phyloP scores from a whole-genome alignment of 345 rosid species.

The Erodium maritimum region DNA sequence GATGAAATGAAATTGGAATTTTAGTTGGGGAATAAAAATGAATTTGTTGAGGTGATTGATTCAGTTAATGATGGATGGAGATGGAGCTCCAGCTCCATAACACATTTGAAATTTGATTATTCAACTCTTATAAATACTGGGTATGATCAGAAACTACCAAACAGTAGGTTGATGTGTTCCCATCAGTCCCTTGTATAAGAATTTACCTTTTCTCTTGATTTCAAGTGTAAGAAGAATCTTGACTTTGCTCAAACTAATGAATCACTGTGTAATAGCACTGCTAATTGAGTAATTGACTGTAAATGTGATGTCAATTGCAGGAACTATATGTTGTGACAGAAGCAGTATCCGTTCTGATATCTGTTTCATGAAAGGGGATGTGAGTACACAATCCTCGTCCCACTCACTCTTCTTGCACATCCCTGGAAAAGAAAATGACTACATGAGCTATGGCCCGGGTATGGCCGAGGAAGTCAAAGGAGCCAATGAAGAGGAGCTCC shows the following conservation, averaged over 20 bases:
- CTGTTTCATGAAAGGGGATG: conserved; percentile 70
- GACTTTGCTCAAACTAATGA: neutral
- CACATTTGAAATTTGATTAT: too few relatives aligned
- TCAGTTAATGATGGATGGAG: too few relatives aligned
- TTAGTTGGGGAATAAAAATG: neutral
- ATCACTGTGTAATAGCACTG: too few relatives aligned
- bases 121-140: too few relatives aligned
- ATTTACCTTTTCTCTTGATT: too few relatives aligned
- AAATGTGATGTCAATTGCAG: conserved; percentile 22
- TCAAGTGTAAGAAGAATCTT: neutral
- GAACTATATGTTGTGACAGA: conserved; percentile 69
- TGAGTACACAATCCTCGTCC: conserved; percentile 49
- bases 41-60: neutral
- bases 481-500: too few relatives aligned
- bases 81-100: too few relatives aligned
- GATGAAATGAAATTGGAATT: neutral
- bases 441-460: conserved; percentile 13
- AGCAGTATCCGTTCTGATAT: conserved; percentile 51
- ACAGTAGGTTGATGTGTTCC: neutral
- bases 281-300: neutral
- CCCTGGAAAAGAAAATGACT: conserved; percentile 10
- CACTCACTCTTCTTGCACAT: conserved; percentile 49
- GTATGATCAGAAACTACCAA: too few relatives aligned
- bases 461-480: conserved; percentile 4
- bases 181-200: neutral